Conservation (phyloP, 306 rosid species). For the Begonia loranthoides region DNA sequence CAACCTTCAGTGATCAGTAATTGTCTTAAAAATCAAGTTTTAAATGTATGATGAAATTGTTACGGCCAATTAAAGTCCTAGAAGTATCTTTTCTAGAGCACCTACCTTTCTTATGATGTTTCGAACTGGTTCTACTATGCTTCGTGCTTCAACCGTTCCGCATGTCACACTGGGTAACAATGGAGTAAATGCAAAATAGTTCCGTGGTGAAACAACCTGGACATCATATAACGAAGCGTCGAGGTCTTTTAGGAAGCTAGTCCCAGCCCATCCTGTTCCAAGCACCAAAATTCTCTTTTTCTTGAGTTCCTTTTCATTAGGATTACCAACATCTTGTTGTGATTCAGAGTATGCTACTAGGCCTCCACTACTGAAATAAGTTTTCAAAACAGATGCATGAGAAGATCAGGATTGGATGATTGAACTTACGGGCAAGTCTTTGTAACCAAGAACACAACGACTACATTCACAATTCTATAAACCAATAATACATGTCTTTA, state of each 20-base stretch:
- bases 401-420: neutral
- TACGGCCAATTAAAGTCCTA: neutral
- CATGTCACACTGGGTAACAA: slow-evolving; percentile 87
- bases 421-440: no score
- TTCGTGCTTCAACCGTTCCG: slow-evolving; percentile 95
- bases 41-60: neutral
- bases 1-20: no score
- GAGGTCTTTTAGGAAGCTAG: slow-evolving; percentile 76
- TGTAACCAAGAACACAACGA: no score
- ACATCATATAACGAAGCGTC: slow-evolving; percentile 71
- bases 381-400: slow-evolving; percentile 1
- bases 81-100: neutral
- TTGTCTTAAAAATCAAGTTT: neutral
- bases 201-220: slow-evolving; percentile 82
- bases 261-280: slow-evolving; percentile 99
- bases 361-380: slow-evolving; percentile 70
- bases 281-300: slow-evolving; percentile 84
- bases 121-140: slow-evolving; percentile 85
- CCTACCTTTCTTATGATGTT: slow-evolving; percentile 75
- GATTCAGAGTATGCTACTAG: slow-evolving; percentile 70
- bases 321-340: slow-evolving; percentile 25
- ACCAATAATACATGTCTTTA: no score
- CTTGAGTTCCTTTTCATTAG: slow-evolving; percentile 14
- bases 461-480: no score
- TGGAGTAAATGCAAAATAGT: slow-evolving; percentile 93